Evolutionary conservation across 1,284 basidiomycete genomes (phyloP).

Genomic region (Wolfiporia cocos): DNA sequence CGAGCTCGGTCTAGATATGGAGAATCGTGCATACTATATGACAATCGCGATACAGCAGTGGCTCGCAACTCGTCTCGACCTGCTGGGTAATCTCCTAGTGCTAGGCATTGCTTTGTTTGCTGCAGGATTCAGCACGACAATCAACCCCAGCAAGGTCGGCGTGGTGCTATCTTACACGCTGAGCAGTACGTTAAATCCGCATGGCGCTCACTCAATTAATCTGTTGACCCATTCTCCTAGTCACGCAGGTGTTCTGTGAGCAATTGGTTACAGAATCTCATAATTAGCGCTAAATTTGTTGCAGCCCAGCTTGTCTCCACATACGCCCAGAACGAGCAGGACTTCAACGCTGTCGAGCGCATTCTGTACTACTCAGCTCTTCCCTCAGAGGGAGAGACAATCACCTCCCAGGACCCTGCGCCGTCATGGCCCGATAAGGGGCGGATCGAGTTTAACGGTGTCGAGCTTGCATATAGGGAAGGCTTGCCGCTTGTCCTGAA

Average conservation of each 20-base stretch:
- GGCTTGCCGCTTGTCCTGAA: conserved; percentile 73
- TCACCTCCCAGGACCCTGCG: conserved; percentile 44
- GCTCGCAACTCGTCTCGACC: conserved; percentile 53
- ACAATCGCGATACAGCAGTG: conserved; percentile 63
- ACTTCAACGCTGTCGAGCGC: conserved; percentile 71
- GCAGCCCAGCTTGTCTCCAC: conserved; percentile 14
- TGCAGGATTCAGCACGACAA: conserved; percentile 44
- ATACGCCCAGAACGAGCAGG: conserved; percentile 59
- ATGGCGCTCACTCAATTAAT: neutral
- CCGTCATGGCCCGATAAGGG: conserved; percentile 65
- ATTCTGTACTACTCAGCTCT: conserved; percentile 54
- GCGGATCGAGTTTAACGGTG: conserved; percentile 53
- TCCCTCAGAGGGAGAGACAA: conserved; percentile 38
- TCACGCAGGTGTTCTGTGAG: conserved; percentile 52
- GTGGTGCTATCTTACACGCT: conserved; percentile 62
- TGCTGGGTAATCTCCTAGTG: conserved; percentile 70
- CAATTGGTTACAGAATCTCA: conserved; percentile 3
- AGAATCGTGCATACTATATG: conserved; percentile 76
- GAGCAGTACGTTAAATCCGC: conserved; percentile 38
- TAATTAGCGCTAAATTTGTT: neutral
- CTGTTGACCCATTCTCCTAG: conserved; percentile 23
- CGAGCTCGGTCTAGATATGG: conserved; percentile 49
- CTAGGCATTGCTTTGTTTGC: conserved; percentile 70
- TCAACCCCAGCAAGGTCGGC: conserved; percentile 47
- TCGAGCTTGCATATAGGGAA: conserved; percentile 62